Evolutionary conservation across 805 yeast species (phyloP).

Genomic region (Cyberlindnera americana): DNA sequence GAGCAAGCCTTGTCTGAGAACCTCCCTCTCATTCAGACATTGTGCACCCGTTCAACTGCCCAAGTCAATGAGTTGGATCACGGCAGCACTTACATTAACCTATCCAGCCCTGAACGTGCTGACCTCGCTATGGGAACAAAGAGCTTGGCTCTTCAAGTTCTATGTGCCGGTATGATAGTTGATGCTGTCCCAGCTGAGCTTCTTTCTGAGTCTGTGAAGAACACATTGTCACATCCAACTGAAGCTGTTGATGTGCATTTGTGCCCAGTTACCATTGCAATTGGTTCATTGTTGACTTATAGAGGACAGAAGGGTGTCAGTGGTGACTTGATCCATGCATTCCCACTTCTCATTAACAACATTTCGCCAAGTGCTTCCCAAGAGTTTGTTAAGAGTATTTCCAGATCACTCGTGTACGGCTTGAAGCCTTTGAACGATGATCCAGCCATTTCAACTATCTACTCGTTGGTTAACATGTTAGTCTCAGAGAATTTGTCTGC

Average conservation of each 20-base stretch:
- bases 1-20: conserved; percentile 20
- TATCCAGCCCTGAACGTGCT: conserved; percentile 46
- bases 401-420: conserved; percentile 62
- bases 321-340: conserved; percentile 35
- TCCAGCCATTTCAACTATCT: conserved; percentile 76
- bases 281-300: conserved; percentile 52
- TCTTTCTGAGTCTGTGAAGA: conserved; percentile 44
- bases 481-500: conserved; percentile 48
- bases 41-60: conserved; percentile 20
- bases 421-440: conserved; percentile 72
- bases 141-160: conserved; percentile 53
- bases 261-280: conserved; percentile 47
- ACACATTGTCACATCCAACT: conserved; percentile 48
- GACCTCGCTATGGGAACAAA: conserved; percentile 53
- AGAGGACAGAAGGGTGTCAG: conserved; percentile 31
- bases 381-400: conserved; percentile 46
- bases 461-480: conserved; percentile 74
- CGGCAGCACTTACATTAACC: conserved; percentile 53
- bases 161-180: conserved; percentile 51
- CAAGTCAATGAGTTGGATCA: conserved; percentile 41
- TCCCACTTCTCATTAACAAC: conserved; percentile 46
- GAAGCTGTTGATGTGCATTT: conserved; percentile 51
- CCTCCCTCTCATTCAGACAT: conserved; percentile 9
- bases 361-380: conserved; percentile 48
- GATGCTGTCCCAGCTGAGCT: conserved; percentile 42